Percentiles rank a stretch among this genome's conserved stretches.
Conservation (phyloP, 2,329 filamentous ascomycete genomes). For the Colletotrichum zoysiae region DNA sequence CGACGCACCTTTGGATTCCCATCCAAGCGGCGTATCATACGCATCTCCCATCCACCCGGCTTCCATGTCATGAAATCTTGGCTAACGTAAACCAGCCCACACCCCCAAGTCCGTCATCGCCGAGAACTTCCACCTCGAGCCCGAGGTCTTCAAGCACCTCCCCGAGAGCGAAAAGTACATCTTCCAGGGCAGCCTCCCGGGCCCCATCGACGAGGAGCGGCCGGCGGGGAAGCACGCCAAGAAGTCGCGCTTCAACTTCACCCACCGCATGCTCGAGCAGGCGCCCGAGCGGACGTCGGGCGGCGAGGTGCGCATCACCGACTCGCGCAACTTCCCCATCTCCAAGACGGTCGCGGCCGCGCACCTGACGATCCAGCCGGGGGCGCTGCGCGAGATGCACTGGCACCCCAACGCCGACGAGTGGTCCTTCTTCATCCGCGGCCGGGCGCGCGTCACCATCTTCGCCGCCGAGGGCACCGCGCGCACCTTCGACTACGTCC, state of each 20-base stretch:
- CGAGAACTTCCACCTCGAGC: slow-evolving; percentile 81
- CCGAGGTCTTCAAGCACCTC: slow-evolving; percentile 77
- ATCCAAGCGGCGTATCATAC: too few relatives aligned
- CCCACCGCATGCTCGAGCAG: slow-evolving; percentile 79
- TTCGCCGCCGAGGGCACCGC: slow-evolving; percentile 78
- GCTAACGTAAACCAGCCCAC: slow-evolving; percentile 62
- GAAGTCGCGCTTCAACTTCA: slow-evolving; percentile 76
- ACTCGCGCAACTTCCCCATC: slow-evolving; percentile 81
- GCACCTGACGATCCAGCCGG: slow-evolving; percentile 77
- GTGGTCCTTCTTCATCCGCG: slow-evolving; percentile 83
- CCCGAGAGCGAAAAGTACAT: slow-evolving; percentile 80
- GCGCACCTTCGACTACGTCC: slow-evolving; percentile 80
- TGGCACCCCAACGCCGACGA: slow-evolving; percentile 86
- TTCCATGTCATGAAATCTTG: too few relatives aligned
- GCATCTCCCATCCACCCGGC: too few relatives aligned
- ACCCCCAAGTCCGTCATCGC: slow-evolving; percentile 78
- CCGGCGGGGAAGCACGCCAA: slow-evolving; percentile 72
- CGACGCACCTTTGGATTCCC: too few relatives aligned
- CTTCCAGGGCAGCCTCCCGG: slow-evolving; percentile 76
- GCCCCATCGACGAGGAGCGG: slow-evolving; percentile 73
- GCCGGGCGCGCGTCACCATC: slow-evolving; percentile 79
- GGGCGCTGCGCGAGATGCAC: slow-evolving; percentile 82
- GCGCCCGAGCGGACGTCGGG: slow-evolving; percentile 75
- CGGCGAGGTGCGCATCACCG: slow-evolving; percentile 79
- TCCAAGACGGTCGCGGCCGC: slow-evolving; percentile 80